Evolutionary conservation across 176 grass and related monocot species (phyloP), one percentile per base, ranked within the genome.

Genomic region (Otatea glauca): DNA sequence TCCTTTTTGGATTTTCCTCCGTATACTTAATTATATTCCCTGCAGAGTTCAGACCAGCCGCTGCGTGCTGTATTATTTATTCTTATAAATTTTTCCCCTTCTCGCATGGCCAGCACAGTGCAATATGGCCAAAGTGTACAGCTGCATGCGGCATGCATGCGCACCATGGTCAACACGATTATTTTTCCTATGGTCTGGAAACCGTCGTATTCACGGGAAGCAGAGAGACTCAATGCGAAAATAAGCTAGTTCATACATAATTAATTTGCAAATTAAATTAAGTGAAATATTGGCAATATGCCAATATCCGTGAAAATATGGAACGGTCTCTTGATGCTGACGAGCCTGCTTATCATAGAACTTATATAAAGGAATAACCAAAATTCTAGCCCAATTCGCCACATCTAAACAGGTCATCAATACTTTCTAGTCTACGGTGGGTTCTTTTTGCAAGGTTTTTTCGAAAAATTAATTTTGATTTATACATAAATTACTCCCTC

Each of bases 1-100:
- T 69, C 71, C 76, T 79, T 87, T 84, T 87, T 83, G 80, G 81
- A 54, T 16, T 87, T 86, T 90, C 42, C 73, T 87, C 9, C 34
- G 16, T 44, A n/a, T 12, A 44, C 17, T 29, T 29, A 29, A 29
- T 29, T 34, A 61, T 83, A 87, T 87, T 83, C 84, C 39, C 6
- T 78, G n/a, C 7, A 7, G 54, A 34, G 14, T 47, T 43, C 45
- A 77, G 25, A 37, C 15, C 23, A 82, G 15, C 75, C 76, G 42
- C 29, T 16, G 56, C 21, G 35, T 20, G n/a, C 13, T 47, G 38
- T 65, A 58, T 45, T 62, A 9, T n/a, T 68, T 67, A 7, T 48
- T 50, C 4, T 68, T 39, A 1, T 13, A 37, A 3, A 5, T 15
- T 45, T 35, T 24, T 38, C 10, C 17, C 20, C 24, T 29, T 7